Conservation (phyloP, 345 rosid genomes). For the Citrus trifoliata region DNA sequence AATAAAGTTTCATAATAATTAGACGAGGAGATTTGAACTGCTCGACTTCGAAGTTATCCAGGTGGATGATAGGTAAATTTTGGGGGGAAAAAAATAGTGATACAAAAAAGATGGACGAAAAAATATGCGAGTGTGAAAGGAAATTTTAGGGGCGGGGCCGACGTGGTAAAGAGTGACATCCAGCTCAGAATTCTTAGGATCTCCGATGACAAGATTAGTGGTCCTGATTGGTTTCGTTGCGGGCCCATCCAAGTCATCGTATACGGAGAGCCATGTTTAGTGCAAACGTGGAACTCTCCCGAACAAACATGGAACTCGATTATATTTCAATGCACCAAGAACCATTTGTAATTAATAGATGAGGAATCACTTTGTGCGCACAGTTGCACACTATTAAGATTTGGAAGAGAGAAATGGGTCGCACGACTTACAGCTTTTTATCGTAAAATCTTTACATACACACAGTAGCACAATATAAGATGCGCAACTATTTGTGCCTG, state of each 20-base stretch:
- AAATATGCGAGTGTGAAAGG: background rate
- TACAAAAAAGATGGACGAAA: background rate
- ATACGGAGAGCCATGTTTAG: background rate
- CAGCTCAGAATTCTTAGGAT: constrained; percentile 33
- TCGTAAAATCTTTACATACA: too few species aligned
- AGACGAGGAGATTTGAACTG: background rate
- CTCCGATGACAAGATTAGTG: constrained; percentile 17
- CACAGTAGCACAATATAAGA: too few species aligned
- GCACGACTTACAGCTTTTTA: too few species aligned
- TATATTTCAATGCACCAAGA: background rate
- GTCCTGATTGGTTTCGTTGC: background rate
- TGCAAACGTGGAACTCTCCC: constrained; percentile 28
- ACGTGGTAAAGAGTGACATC: constrained; percentile 22
- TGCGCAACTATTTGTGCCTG: too few species aligned
- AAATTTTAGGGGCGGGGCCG: background rate
- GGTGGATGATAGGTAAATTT: background rate
- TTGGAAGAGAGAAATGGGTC: too few species aligned
- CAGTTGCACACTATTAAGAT: too few species aligned
- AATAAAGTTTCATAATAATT: too few species aligned
- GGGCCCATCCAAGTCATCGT: background rate
- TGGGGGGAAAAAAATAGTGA: too few species aligned
- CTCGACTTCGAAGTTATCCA: background rate
- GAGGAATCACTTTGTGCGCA: too few species aligned
- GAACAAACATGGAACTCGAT: constrained; percentile 12
- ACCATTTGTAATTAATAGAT: background rate